Base-by-base conservation (phyloP, 768 basidiomycete genomes). In the Suillus bovinus region DNA sequence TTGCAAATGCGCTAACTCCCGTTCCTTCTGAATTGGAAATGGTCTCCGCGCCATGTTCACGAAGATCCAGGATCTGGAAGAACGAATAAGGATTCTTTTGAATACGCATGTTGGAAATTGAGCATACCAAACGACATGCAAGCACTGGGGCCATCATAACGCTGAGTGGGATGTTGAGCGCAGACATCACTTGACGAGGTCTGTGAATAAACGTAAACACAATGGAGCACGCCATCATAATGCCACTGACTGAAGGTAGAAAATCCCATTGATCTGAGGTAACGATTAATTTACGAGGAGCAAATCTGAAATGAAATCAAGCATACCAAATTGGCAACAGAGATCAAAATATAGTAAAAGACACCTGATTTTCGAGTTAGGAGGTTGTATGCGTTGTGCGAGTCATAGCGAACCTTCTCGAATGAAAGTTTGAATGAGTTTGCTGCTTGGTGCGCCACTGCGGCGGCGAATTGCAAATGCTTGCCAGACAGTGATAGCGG, bases 271-370 rank as follows among this genome's bases (percentile, higher is more conserved):
- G 71, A 92, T 86, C 81, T 82, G 63, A 29, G 61, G 11, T 17
- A 36, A 38, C 24, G 0, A 47, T 64, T 33, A 69, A 62, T 46
- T 39, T 34, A 38, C n/a, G 47, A 62, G 29, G 29, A n/a, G 49
- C 24, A 39, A 14, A 50, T 53, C n/a, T 42, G 31, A 47, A 29
- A 61, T 8, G 29, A 13, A 34, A 58, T 42, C 31, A 27, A 9
- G 68, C 79, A 63, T 60, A 82, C 82, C 79, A 93, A 77, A 77
- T 93, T 93, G 54, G 91, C 91, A 57, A 92, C 85, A n/a, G 91
- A 92, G 71, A 93, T 93, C 66, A 93, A 74, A 63, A 93, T 82
- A 70, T 91, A 93, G 70, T 93, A 93, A 73, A 92, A 93, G 64
- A 93, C 86, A 64, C 91, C 89, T 88, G 67, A 27, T 44, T 16